These are phyloP conservation scores for Stagonosporopsis cucurbitacearum DNA, from an alignment of 2,329 filamentous ascomycete genomes.

Conservation along the genomic window DNA sequence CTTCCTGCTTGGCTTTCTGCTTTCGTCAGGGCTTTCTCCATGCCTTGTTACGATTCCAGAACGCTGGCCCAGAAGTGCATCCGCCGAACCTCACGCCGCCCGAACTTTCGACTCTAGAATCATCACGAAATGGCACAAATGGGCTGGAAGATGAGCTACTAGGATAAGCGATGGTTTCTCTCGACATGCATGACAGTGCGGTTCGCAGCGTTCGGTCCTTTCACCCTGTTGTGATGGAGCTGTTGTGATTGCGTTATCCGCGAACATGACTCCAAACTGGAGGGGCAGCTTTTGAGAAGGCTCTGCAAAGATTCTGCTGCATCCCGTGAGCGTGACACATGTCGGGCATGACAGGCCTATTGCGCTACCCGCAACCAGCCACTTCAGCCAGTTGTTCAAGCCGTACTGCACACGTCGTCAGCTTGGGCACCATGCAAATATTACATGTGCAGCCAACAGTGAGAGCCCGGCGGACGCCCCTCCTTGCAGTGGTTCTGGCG, in stretches of 20 bases:
- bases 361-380: constrained; percentile 8
- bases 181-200: not conserved
- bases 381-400: not conserved
- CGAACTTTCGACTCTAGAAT: not conserved
- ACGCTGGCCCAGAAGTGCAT: not conserved
- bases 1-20: not conserved
- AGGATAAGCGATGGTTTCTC: not conserved
- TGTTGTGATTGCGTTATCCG: not conserved
- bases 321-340: not conserved
- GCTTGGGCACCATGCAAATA: constrained; percentile 1
- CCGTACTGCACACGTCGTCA: not conserved
- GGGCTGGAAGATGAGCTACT: not conserved
- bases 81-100: constrained; percentile 1
- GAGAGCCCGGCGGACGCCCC: not conserved
- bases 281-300: not conserved
- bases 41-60: not conserved
- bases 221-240: not conserved
- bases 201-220: not conserved
- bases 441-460: not conserved
- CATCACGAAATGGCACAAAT: not conserved
- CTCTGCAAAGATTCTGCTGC: constrained; percentile 1
- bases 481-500: constrained; percentile 1
- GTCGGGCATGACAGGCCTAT: not conserved
- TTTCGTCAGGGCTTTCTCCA: not conserved
- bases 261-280: not conserved